Percentiles rank a stretch among this genome's conserved stretches.
Evolutionary conservation across 441 rosid genomes (phyloP).

Genomic region (Eruca vesicaria): DNA sequence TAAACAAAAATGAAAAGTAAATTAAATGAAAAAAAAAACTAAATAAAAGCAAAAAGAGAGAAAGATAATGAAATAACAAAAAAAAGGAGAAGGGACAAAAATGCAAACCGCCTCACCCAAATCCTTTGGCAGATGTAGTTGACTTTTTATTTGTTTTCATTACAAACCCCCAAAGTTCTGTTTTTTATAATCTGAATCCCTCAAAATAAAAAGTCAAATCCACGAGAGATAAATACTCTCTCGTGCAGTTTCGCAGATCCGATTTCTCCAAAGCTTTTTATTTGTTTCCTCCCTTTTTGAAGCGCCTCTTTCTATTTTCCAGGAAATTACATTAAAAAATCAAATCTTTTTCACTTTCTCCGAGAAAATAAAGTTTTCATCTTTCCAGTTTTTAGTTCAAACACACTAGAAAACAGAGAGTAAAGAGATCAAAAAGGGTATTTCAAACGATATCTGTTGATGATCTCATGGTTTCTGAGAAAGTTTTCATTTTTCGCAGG

Average conservation of each 20-base stretch:
- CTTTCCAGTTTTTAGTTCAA: constrained; percentile 12
- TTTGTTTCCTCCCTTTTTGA: constrained; percentile 3
- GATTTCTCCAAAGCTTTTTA: constrained; percentile 31
- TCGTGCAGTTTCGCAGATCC: constrained; percentile 28
- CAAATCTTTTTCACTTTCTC: constrained; percentile 1
- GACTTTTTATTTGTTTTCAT: constrained; percentile 33
- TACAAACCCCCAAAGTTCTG: neutral
- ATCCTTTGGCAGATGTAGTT: constrained; percentile 32
- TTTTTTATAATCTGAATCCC: constrained; percentile 5
- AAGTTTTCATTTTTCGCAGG: constrained; percentile 34
- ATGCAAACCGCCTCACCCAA: constrained; percentile 30
- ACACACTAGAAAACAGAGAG: constrained; percentile 2
- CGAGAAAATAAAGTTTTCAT: constrained; percentile 5
- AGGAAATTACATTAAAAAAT: constrained; percentile 2
- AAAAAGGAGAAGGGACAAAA: constrained; percentile 24
- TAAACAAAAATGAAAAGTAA: neutral
- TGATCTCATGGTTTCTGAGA: constrained; percentile 33
- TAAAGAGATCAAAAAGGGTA: neutral
- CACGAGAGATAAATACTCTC: constrained; percentile 25
- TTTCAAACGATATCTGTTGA: neutral
- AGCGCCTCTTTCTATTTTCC: constrained; percentile 12
- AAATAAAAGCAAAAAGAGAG: neutral
- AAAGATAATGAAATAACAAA: neutral
- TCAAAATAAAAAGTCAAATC: constrained; percentile 35
- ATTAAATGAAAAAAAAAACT: neutral